Evolutionary conservation across 768 basidiomycete species (phyloP), one percentile per base, ranked within the genome.

Genomic region (Collybiopsis confluens): DNA sequence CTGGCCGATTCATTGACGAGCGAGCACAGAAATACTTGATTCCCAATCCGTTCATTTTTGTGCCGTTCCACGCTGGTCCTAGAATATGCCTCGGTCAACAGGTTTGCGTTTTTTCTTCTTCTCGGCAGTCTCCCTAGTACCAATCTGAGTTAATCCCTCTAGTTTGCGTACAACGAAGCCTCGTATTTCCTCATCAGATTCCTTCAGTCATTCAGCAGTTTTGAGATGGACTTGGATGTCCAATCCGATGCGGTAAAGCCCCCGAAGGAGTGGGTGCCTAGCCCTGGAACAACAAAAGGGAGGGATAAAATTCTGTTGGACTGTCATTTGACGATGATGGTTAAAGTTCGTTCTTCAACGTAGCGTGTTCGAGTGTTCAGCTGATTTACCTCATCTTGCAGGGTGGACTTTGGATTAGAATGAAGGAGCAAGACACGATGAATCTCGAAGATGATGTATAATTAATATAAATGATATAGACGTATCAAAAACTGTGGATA

Each of bases 1-100:
- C 86, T 0, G 80, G 85, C 55, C 73, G 85, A 2, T 87, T 85
- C 73, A 63, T 88, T 36, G 85, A 88, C 55, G 77, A 79, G 27
- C 71, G 85, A 3, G 49, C 82, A 37, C 69, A 73, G 3, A 81
- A 78, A 58, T 82, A 85, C 57, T 61, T 82, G 56, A 75, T 70
- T 0, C 72, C 76, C 4, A 82, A 82, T 58, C 82, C 83, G 0
- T 68, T 68, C 54, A 77, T 80, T 37, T 81, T 80, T 62, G 60
- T 79, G 9, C 78, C 78, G 3, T 80, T 80, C 66, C 79, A 78
- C 55, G 77, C 76, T 1, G 76, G 77, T 1, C 77, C 78, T 1
- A 64, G 77, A 3, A 79, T 78, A 21, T 79, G 78, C 56, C 65
- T 78, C 6, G 78, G 77, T 1, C 77, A 79, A 65, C 76, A 79